Evolutionary conservation across 129 eudicot genomes (phyloP).

Genomic region (Artemisia argyi): DNA sequence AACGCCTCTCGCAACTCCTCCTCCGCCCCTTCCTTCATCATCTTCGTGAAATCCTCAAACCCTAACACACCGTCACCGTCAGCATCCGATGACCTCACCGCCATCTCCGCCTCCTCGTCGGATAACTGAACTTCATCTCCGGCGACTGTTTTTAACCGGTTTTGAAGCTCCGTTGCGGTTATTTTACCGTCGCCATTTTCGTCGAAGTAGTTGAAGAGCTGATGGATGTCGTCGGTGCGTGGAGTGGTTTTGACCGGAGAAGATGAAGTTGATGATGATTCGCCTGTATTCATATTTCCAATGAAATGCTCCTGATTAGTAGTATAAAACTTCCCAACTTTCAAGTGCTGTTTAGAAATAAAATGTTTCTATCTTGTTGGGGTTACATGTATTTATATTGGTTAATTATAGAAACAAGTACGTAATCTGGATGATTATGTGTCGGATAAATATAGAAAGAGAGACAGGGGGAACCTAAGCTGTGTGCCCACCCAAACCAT

Average conservation of each 20-base stretch:
- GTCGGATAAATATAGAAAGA: neutral
- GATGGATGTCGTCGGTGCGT: constrained; percentile 15
- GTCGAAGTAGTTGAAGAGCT: constrained; percentile 51
- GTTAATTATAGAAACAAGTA: neutral
- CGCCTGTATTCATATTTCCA: constrained; percentile 22
- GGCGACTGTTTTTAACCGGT: constrained; percentile 21
- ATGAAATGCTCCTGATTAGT: too few relatives aligned
- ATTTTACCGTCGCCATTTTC: constrained; percentile 52
- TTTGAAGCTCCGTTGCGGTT: constrained; percentile 37
- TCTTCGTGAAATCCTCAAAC: constrained; percentile 40
- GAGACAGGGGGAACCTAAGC: neutral
- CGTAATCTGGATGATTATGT: too few relatives aligned
- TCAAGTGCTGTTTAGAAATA: too few relatives aligned
- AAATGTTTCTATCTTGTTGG: too few relatives aligned
- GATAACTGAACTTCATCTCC: constrained; percentile 30
- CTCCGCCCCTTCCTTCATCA: constrained; percentile 43
- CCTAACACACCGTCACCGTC: constrained; percentile 51
- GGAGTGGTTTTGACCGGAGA: neutral
- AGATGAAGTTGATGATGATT: constrained; percentile 14
- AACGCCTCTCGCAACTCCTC: constrained; percentile 53
- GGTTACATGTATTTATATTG: neutral
- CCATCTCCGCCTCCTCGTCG: constrained; percentile 46
- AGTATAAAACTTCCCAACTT: too few relatives aligned
- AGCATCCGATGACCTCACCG: constrained; percentile 32
- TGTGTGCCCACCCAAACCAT: too few relatives aligned